phyloP scores from a whole-genome alignment of 2,329 filamentous ascomycete genomes.

The Penicillium sp. region DNA sequence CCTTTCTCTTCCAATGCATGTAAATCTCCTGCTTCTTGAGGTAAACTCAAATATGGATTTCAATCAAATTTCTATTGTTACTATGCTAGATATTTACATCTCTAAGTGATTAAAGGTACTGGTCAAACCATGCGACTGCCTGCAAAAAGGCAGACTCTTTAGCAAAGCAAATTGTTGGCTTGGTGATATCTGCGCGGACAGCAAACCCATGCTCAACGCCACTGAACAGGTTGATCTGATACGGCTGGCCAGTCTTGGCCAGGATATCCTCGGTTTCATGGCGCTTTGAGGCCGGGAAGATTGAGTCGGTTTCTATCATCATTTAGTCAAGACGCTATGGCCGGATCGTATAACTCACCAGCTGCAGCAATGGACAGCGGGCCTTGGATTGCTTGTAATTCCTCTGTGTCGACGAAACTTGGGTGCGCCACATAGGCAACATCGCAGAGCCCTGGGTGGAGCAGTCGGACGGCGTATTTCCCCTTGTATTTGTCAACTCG shows the following conservation, averaged over 20 bases:
- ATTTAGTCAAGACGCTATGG: background rate
- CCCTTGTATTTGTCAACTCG: conserved; percentile 10
- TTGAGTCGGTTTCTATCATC: conserved; percentile 54
- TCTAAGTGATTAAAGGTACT: conserved; percentile 12
- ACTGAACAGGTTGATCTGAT: conserved; percentile 71
- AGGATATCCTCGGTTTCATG: conserved; percentile 62
- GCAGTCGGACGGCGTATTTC: conserved; percentile 67
- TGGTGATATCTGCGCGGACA: conserved; percentile 60
- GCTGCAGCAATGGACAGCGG: conserved; percentile 63
- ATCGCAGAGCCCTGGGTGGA: conserved; percentile 55
- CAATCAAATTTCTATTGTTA: conserved; percentile 3
- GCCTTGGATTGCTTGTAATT: conserved; percentile 60
- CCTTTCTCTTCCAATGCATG: conserved; percentile 12
- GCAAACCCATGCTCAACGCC: conserved; percentile 70
- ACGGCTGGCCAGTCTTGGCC: conserved; percentile 54
- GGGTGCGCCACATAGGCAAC: conserved; percentile 72
- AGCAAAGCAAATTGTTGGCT: conserved; percentile 59
- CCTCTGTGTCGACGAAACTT: conserved; percentile 64
- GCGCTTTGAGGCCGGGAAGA: conserved; percentile 61
- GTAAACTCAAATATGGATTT: conserved; percentile 10
- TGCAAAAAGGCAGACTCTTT: conserved; percentile 76
- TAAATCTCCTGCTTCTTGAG: conserved; percentile 14
- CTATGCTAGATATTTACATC: background rate
- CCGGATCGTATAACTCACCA: conserved; percentile 12
- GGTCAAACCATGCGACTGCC: conserved; percentile 64